Evolutionary conservation across 345 rosid genomes (phyloP), one percentile per base, ranked within the genome.

Genomic region (Arabis alpina): DNA sequence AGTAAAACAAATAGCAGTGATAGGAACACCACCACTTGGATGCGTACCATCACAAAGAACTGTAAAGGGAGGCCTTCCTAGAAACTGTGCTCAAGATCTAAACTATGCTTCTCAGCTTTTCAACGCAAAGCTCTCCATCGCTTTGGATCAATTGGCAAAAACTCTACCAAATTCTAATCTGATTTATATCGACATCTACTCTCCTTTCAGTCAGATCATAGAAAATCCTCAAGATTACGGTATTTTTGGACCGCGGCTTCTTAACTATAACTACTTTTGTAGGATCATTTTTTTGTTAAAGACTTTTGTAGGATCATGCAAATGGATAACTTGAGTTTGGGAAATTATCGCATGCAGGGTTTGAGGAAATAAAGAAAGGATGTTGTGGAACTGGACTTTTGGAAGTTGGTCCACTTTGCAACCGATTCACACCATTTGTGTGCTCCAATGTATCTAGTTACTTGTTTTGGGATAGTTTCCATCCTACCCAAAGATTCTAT

Each of bases 1-100:
- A 63, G 91, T 85, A 28, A 81, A 87, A 57, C 88, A 79, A 28
- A 82, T 88, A 15, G 89, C 69, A 47, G 78, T 87, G 5, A 0
- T 87, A 0, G 69, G 89, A 48, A 23, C 80, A 69, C 84, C 90
- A 4, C 87, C 89, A 25, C 47, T 88, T 9, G 97, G 98, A 10
- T 88, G 97, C 45, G 36, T 82, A 50, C 91, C 97, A 15, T 65
- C 81, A 3, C 91, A 85, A 45, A 82, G 93, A 81, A 88, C 86
- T 2, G 5, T 82, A 1, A 66, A 62, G 3, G 87, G 95, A 57
- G 88, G 96, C 40, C 8, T 49, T 15, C 6, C 1, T 23, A 81
- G 84, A 74, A 44, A 43, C 0, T 81, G 86, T 62, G 78, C 76
- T n/a, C 79, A 83, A 2, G 23, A 40, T 1, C 48, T 57, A 13